Conservation (phyloP, 345 rosid species). For the Euphorbia pulcherrima region DNA sequence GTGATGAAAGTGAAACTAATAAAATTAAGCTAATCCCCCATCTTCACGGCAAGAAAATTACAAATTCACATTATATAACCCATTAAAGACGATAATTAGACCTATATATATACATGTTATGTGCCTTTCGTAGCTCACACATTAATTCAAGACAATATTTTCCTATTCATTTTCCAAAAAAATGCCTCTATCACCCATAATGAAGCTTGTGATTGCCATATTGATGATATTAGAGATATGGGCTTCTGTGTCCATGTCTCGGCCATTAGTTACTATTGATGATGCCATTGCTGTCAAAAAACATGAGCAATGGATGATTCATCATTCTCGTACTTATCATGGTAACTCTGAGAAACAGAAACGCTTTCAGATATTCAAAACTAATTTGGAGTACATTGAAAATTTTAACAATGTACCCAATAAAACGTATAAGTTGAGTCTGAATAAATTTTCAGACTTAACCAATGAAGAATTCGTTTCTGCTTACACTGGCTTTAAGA, state of each 20-base stretch:
- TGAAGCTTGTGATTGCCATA: neutral
- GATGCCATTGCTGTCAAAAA: conserved; percentile 6
- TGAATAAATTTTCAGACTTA: conserved; percentile 4
- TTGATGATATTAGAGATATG: neutral
- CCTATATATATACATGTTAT: neutral
- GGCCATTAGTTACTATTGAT: neutral
- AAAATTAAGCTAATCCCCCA: too few species aligned
- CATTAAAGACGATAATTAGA: too few species aligned
- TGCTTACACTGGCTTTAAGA: neutral
- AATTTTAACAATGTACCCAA: conserved; percentile 4
- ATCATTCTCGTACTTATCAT: conserved; percentile 9
- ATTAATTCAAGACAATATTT: neutral
- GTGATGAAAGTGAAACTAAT: too few species aligned
- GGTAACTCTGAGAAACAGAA: conserved; percentile 18
- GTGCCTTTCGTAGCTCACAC: neutral
- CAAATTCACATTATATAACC: too few species aligned
- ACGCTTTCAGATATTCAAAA: conserved; percentile 24
- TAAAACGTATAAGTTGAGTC: neutral
- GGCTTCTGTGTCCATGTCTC: neutral
- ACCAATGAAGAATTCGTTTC: neutral
- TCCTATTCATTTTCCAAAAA: neutral
- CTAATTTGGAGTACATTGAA: conserved; percentile 16
- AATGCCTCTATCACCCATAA: neutral
- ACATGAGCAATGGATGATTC: conserved; percentile 27
- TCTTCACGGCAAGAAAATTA: too few species aligned